phyloP scores from a whole-genome alignment of 2,329 filamentous ascomycete species.

The Monosporascus ibericus region DNA sequence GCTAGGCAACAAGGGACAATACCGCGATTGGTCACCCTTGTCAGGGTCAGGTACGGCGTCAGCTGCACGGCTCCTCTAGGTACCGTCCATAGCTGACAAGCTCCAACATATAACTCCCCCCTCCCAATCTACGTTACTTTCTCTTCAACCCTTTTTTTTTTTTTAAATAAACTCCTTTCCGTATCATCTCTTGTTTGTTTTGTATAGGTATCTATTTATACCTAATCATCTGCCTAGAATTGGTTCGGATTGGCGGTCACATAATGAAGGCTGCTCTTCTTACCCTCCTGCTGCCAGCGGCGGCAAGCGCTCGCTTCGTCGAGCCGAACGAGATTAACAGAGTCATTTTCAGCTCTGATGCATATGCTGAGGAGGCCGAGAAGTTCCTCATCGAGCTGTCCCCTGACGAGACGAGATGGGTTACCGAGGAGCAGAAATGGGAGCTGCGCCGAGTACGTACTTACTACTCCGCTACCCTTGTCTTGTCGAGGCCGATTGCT shows the following conservation, averaged over 20 bases:
- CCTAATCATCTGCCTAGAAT: not conserved
- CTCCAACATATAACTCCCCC: no score
- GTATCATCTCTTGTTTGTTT: not conserved
- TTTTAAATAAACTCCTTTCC: no score
- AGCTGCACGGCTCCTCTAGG: no score
- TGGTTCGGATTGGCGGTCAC: not conserved
- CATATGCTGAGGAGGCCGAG: conserved; percentile 33
- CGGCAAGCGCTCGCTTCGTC: conserved; percentile 50
- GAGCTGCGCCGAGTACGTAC: conserved; percentile 69
- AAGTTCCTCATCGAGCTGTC: conserved; percentile 74
- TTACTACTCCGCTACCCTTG: not conserved
- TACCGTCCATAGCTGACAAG: no score
- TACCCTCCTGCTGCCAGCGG: conserved; percentile 46
- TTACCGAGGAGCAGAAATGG: conserved; percentile 96
- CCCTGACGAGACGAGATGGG: conserved; percentile 78
- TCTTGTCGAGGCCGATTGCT: conserved; percentile 3
- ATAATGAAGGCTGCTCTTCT: conserved; percentile 43
- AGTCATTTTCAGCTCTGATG: conserved; percentile 41
- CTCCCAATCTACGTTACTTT: no score
- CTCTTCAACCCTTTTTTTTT: no score
- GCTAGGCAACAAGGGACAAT: no score
- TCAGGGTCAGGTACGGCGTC: no score
- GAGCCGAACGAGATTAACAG: conserved; percentile 45
- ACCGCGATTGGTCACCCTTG: no score
- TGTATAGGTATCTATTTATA: not conserved